Conservation (phyloP, 805 yeast genomes). For the Nematodospora valgi region DNA sequence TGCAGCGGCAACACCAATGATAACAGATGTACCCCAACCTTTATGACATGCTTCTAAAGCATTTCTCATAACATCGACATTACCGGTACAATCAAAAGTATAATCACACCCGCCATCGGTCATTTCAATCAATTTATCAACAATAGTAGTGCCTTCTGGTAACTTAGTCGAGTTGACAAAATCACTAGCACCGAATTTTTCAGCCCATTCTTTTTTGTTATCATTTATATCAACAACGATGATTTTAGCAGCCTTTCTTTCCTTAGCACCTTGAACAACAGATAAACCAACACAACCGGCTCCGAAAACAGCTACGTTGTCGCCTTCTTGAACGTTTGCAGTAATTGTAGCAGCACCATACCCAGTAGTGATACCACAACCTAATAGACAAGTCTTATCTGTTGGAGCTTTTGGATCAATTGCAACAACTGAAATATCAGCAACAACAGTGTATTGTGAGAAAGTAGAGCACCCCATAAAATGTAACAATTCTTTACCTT, state of each 20-base stretch:
- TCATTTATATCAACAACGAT: slow-evolving; percentile 87
- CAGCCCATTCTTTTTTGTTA: slow-evolving; percentile 80
- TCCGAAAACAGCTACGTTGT: slow-evolving; percentile 94
- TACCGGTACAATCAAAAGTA: slow-evolving; percentile 98
- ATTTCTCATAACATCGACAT: slow-evolving; percentile 88
- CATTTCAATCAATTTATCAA: slow-evolving; percentile 76
- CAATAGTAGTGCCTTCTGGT: slow-evolving; percentile 71
- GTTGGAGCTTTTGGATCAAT: slow-evolving; percentile 79
- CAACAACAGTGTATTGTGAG: slow-evolving; percentile 96
- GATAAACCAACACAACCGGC: slow-evolving; percentile 97
- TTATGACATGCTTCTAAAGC: slow-evolving; percentile 97
- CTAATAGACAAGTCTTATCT: slow-evolving; percentile 87
- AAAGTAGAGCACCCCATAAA: slow-evolving; percentile 99
- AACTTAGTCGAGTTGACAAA: slow-evolving; percentile 82
- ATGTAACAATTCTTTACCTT: slow-evolving; percentile 82
- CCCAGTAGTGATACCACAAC: slow-evolving; percentile 98
- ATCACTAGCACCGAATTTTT: slow-evolving; percentile 91
- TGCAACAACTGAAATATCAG: slow-evolving; percentile 94
- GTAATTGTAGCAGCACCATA: slow-evolving; percentile 96
- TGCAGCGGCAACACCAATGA: slow-evolving; percentile 98
- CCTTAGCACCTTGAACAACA: slow-evolving; percentile 91
- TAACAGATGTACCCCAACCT: slow-evolving; percentile 96
- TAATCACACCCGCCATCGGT: slow-evolving; percentile 97
- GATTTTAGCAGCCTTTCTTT: slow-evolving; percentile 75
- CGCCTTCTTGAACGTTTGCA: slow-evolving; percentile 87